Conservation (phyloP, 1,139 yeast genomes). For the Torulaspora pretoriensis region DNA sequence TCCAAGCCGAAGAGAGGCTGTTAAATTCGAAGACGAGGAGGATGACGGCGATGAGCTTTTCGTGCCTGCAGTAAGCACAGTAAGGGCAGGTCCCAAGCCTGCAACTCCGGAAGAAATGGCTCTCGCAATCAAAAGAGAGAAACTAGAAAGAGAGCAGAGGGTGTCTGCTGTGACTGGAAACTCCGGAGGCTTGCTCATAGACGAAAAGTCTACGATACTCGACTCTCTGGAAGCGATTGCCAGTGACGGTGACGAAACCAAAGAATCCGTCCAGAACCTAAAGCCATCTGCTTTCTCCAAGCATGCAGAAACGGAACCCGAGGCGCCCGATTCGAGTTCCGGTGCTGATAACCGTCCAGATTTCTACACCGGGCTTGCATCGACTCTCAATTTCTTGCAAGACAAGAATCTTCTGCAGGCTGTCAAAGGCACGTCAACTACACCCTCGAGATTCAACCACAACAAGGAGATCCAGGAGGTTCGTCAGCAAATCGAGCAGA, state of each 20-base stretch:
- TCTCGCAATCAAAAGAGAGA: constrained; percentile 41
- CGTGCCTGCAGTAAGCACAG: constrained; percentile 41
- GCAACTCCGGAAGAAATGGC: constrained; percentile 48
- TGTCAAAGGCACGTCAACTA: constrained; percentile 23
- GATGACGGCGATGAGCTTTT: constrained; percentile 47
- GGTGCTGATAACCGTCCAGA: constrained; percentile 26
- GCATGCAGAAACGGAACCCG: constrained; percentile 2
- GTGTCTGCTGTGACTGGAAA: constrained; percentile 18
- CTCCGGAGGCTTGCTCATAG: constrained; percentile 43
- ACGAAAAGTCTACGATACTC: constrained; percentile 59
- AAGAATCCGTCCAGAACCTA: neutral
- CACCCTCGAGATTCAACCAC: constrained; percentile 28
- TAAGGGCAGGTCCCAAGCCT: constrained; percentile 32
- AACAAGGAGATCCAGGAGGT: constrained; percentile 24
- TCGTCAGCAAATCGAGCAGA: constrained; percentile 18
- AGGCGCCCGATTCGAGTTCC: constrained; percentile 4
- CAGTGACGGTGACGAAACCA: constrained; percentile 5
- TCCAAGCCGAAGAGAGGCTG: constrained; percentile 28
- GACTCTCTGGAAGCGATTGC: constrained; percentile 36
- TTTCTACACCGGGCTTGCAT: constrained; percentile 52
- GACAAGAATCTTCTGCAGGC: constrained; percentile 41
- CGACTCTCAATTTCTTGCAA: constrained; percentile 52
- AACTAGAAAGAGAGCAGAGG: constrained; percentile 35
- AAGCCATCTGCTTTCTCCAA: neutral
- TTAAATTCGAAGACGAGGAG: constrained; percentile 40